Base-by-base conservation (phyloP, 768 basidiomycete species). In the Tricholoma matsutake region DNA sequence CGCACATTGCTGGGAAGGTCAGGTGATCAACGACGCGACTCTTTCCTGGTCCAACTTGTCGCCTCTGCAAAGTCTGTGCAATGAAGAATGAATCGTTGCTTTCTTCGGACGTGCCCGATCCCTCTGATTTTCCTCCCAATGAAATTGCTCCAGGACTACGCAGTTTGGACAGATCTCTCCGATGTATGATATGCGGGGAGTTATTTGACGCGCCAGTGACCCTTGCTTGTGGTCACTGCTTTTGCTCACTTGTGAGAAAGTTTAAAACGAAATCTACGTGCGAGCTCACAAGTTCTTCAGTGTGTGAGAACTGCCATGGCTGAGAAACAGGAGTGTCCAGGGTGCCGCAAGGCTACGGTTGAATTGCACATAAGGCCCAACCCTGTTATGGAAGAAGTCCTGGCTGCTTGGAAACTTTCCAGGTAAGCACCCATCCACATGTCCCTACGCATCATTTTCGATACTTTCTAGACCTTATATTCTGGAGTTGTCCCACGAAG, bases 101-200 rank as follows among this genome's bases (percentile, higher is more conserved):
- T 7, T 41, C 56, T 57, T 47, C 74, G 62, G 69, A 78, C 57
- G 75, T 86, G 6, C 70, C 78, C 7, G 91, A 92, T 61, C 87
- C 90, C 0, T 84, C 85, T 10, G 91, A 92, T 68, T 93, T 93
- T 64, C 81, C 87, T 0, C 70, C 69, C n/a, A 58, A 67, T 8
- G 31, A 71, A 6, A 62, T 63, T 32, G 79, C 83, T 3, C 78
- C 83, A 13, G 83, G 84, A n/a, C 75, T 94, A 11, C 79, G 82
- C 25, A 74, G 76, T 29, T 72, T 94, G 16, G 92, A 94, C 65
- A 70, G 79, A 18, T 80, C 87, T 9, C 75, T 90, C 61, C 80
- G 89, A 14, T 94, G 92, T 66, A 80, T 81, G 28, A 92, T 94
- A 58, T 94, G 92, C 69, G 79, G 86, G 39, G 89, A 92, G 61